A percentile compares a stretch with the other conserved stretches of the same genome.
Conservation (phyloP, 345 rosid species). For the Syzygium aromaticum region DNA sequence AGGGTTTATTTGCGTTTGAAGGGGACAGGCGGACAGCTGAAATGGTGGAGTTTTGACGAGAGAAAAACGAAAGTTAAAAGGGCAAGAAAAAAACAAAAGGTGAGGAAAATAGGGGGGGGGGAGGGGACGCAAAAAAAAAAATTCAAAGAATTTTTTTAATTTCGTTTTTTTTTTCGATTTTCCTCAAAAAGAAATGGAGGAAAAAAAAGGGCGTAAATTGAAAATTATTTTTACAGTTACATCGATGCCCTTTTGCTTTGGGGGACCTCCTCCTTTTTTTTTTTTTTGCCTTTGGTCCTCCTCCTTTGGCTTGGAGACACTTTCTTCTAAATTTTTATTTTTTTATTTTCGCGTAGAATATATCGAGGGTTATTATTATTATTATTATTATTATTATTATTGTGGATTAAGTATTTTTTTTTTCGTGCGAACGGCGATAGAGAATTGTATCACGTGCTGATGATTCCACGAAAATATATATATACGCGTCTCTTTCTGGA, state of each 20-base stretch:
- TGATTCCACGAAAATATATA: accelerated
- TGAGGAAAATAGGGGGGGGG: not conserved
- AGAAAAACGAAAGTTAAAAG: not conserved
- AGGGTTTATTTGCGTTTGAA: constrained; percentile 8
- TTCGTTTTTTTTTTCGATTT: not conserved
- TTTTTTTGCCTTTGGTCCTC: not conserved
- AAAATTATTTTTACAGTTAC: not conserved
- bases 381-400: too few relatives aligned
- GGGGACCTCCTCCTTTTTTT: not conserved
- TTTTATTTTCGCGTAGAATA: not conserved
- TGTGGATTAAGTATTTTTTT: too few relatives aligned
- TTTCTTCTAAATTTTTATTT: not conserved
- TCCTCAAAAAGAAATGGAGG: not conserved
- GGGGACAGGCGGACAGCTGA: constrained; percentile 15
- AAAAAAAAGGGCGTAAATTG: not conserved
- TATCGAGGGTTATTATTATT: too few relatives aligned
- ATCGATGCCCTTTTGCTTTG: not conserved
- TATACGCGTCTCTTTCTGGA: not conserved
- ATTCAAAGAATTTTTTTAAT: not conserved
- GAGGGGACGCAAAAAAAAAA: too few relatives aligned
- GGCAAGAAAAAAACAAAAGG: not conserved
- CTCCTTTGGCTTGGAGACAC: not conserved
- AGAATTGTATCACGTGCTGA: too few relatives aligned
- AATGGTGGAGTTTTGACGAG: not conserved
- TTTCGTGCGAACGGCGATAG: too few relatives aligned